Percentiles rank a stretch among this genome's conserved stretches.
These are phyloP conservation scores for Ophiocordyceps unilateralis DNA, from an alignment of 2,329 filamentous ascomycete genomes.

Conservation along the genomic window DNA sequence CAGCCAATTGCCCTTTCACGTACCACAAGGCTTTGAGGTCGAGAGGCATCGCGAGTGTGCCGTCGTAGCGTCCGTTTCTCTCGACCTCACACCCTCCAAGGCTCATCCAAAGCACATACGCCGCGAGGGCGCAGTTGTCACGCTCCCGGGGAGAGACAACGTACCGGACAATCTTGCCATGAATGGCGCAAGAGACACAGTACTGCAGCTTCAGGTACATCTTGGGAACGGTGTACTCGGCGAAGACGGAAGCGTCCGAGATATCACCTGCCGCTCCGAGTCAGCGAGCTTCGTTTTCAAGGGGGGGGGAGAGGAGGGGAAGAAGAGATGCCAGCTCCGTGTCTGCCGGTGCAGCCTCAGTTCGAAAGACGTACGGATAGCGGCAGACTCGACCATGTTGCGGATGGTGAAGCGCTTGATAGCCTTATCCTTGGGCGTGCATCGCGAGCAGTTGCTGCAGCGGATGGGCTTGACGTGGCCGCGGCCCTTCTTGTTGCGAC, in stretches of 20 bases:
- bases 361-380: constrained; percentile 70
- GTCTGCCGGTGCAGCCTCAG: no score
- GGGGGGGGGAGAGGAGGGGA: neutral
- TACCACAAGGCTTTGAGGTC: constrained; percentile 7
- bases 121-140: constrained; percentile 35
- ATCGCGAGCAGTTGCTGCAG: constrained; percentile 58
- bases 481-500: constrained; percentile 99
- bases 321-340: no score
- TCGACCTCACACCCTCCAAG: constrained; percentile 26
- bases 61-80: neutral
- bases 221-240: constrained; percentile 99
- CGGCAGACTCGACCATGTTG: constrained; percentile 99
- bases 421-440: constrained; percentile 98
- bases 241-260: constrained; percentile 97
- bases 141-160: constrained; percentile 40
- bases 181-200: constrained; percentile 99
- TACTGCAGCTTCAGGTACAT: constrained; percentile 99
- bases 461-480: constrained; percentile 99
- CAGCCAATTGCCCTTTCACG: constrained; percentile 15
- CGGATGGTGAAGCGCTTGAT: constrained; percentile 99
- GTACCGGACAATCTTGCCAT: constrained; percentile 99
- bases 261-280: constrained; percentile 73
- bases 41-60: neutral
- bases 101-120: constrained; percentile 39
- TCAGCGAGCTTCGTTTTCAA: neutral